Evolutionary conservation across 2,329 filamentous ascomycete species (phyloP).

Genomic region (Colletotrichum sp.): DNA sequence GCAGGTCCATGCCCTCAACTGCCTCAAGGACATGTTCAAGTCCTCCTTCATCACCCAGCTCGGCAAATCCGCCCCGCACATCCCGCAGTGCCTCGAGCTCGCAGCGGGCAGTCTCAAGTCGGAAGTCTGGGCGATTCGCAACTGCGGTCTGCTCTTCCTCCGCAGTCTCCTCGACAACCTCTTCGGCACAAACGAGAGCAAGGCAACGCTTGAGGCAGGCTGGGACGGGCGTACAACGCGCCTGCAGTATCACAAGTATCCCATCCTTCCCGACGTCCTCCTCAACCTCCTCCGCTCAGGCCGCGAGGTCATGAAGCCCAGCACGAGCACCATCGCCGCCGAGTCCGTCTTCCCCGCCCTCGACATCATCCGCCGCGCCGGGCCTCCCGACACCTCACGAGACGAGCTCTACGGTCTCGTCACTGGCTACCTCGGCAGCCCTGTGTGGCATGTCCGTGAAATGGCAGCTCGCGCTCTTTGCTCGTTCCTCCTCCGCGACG

Average conservation of each 20-base stretch:
- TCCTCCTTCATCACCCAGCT: slow-evolving; percentile 78
- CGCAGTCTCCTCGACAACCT: slow-evolving; percentile 82
- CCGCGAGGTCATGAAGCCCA: slow-evolving; percentile 46
- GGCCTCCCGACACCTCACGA: slow-evolving; percentile 63
- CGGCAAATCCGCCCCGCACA: slow-evolving; percentile 73
- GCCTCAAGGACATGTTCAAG: slow-evolving; percentile 89
- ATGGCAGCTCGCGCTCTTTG: slow-evolving; percentile 78
- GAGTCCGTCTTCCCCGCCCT: slow-evolving; percentile 83
- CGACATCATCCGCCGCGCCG: slow-evolving; percentile 78
- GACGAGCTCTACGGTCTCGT: slow-evolving; percentile 64
- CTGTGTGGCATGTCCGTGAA: slow-evolving; percentile 81
- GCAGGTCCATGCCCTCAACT: slow-evolving; percentile 95
- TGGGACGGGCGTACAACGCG: slow-evolving; percentile 69
- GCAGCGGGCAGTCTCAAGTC: slow-evolving; percentile 81
- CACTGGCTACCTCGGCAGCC: slow-evolving; percentile 67
- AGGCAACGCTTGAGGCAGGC: slow-evolving; percentile 61
- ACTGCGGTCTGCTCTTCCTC: slow-evolving; percentile 89
- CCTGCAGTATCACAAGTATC: slow-evolving; percentile 74
- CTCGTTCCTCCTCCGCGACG: slow-evolving; percentile 60
- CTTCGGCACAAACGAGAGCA: slow-evolving; percentile 78
- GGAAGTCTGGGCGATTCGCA: slow-evolving; percentile 90
- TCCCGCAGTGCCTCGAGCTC: slow-evolving; percentile 77
- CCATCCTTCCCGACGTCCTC: slow-evolving; percentile 67
- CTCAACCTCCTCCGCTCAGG: slow-evolving; percentile 64
- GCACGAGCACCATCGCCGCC: slow-evolving; percentile 44